These are phyloP conservation scores for Quercus wislizeni DNA, from an alignment of 306 rosid genomes.

Conservation along the genomic window DNA sequence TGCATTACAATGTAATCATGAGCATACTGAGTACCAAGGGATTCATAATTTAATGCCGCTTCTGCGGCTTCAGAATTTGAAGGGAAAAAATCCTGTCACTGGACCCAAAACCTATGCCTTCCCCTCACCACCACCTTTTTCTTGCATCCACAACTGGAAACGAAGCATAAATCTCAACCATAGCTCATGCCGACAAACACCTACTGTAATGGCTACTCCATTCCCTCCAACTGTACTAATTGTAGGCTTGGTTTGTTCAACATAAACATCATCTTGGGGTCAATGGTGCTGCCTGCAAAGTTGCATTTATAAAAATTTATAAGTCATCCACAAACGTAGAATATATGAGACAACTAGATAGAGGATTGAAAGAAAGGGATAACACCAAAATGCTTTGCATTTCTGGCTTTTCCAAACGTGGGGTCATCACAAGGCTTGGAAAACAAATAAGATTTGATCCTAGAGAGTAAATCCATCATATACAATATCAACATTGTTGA, in stretches of 20 bases:
- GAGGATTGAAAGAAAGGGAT: neutral
- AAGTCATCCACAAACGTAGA: slow-evolving; percentile 9
- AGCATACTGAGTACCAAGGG: slow-evolving; percentile 9
- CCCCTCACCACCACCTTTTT: neutral
- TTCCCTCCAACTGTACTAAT: neutral
- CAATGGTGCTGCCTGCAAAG: slow-evolving; percentile 31
- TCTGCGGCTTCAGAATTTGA: slow-evolving; percentile 17
- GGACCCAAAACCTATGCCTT: neutral
- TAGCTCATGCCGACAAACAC: slow-evolving; percentile 15
- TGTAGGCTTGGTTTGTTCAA: slow-evolving; percentile 23
- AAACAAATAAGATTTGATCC: neutral
- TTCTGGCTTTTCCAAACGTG: neutral
- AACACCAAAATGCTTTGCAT: neutral
- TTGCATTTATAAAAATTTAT: slow-evolving; percentile 32
- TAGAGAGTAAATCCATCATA: neutral
- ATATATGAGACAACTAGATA: slow-evolving; percentile 6
- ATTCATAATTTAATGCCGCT: slow-evolving; percentile 21
- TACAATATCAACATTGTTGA: neutral
- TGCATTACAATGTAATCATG: slow-evolving; percentile 7
- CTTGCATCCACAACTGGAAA: slow-evolving; percentile 20
- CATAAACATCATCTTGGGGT: slow-evolving; percentile 24
- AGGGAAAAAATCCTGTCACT: slow-evolving; percentile 10
- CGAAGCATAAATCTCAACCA: slow-evolving; percentile 15
- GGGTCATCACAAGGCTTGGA: neutral
- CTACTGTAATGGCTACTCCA: slow-evolving; percentile 8